Conservation (phyloP, 2,329 filamentous ascomycete genomes). For the Rugonectria rugulosa region DNA sequence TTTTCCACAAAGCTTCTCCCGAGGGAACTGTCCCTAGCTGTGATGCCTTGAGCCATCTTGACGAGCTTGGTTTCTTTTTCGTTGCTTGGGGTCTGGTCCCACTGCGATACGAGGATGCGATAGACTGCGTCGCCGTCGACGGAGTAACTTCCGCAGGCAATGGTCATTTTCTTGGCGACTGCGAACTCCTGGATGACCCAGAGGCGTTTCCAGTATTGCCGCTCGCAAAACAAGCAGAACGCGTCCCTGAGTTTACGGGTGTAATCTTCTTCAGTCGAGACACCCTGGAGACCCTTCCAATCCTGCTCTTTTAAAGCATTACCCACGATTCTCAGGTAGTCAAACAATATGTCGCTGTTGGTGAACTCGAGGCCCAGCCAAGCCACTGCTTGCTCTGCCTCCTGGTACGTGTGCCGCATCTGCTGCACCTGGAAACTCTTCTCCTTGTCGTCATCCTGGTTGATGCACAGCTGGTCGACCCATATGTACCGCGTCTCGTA, state of each 20-base stretch:
- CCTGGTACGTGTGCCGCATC: constrained; percentile 20
- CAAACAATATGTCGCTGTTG: constrained; percentile 6
- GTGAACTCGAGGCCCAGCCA: constrained; percentile 14
- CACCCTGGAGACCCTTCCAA: background rate
- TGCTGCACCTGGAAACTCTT: constrained; percentile 23
- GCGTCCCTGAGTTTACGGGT: background rate
- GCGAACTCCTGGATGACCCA: constrained; percentile 29
- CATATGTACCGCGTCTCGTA: background rate
- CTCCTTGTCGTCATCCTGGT: constrained; percentile 17
- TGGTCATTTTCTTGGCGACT: constrained; percentile 1
- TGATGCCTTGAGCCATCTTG: background rate
- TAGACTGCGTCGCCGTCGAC: constrained; percentile 7
- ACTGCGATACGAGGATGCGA: background rate
- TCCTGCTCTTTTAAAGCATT: background rate
- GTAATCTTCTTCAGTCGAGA: background rate
- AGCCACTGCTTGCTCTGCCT: constrained; percentile 9
- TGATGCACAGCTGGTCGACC: constrained; percentile 27
- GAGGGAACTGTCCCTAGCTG: background rate
- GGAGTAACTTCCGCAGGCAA: constrained; percentile 16
- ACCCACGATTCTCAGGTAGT: background rate
- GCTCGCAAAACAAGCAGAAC: constrained; percentile 8
- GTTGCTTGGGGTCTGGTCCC: background rate
- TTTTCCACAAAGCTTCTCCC: constrained; percentile 20
- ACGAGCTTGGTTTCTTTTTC: background rate
- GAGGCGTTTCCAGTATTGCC: constrained; percentile 25